phyloP scores from a whole-genome alignment of 306 rosid genomes.

The Corylus heterophylla region DNA sequence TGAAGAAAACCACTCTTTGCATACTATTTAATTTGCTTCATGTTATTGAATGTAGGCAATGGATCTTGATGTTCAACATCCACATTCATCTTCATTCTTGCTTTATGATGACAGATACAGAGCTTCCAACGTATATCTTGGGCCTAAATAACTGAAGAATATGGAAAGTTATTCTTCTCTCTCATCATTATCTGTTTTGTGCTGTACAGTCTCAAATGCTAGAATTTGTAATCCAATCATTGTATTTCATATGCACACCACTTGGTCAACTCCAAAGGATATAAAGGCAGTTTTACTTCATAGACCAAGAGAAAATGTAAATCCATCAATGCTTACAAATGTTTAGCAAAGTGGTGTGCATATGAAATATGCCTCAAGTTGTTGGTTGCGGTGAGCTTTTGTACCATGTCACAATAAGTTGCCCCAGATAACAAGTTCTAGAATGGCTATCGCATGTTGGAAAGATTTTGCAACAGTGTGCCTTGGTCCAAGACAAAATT shows the following conservation, averaged over 20 bases:
- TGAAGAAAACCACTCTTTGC: neutral
- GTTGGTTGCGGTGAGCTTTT: neutral
- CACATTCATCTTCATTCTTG: constrained; percentile 54
- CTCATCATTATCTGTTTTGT: constrained; percentile 14
- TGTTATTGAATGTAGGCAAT: constrained; percentile 46
- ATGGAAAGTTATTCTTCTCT: constrained; percentile 19
- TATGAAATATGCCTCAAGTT: neutral
- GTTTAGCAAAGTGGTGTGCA: neutral
- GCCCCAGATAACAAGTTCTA: neutral
- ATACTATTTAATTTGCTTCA: constrained; percentile 24
- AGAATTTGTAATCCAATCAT: constrained; percentile 7
- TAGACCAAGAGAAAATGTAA: neutral
- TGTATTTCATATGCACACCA: neutral
- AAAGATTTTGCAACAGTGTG: neutral
- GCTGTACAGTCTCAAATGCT: constrained; percentile 29
- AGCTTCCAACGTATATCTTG: constrained; percentile 36
- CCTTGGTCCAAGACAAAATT: too few species aligned
- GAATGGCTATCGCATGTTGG: neutral
- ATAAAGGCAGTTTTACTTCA: neutral
- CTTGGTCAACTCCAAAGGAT: neutral
- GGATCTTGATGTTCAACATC: constrained; percentile 52
- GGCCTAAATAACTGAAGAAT: constrained; percentile 14
- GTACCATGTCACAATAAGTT: neutral
- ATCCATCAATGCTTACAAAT: neutral
- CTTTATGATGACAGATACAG: constrained; percentile 46